A percentile compares a stretch with the other conserved stretches of the same genome.
Conservation (phyloP, 371 early-diverging fungal genomes). For the Amoeboaphelidium occidentale region DNA sequence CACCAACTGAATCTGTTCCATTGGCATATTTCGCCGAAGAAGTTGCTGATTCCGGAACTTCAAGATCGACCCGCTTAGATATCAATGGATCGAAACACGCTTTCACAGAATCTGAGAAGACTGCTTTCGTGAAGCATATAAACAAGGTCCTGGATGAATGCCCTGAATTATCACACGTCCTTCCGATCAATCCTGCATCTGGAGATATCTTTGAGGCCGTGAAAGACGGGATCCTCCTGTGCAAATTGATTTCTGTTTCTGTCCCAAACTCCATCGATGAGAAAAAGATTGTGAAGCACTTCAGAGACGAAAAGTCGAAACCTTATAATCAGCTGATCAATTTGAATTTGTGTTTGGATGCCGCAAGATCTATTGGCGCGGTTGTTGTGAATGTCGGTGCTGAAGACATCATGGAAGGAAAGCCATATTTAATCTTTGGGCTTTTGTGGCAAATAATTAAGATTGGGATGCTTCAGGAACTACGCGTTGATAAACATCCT, state of each 20-base stretch:
- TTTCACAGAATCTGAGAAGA: background rate
- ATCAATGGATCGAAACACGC: background rate
- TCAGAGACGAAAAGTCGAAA: conserved; percentile 17
- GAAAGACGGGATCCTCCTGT: conserved; percentile 4
- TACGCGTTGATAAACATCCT: background rate
- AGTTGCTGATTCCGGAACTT: no score
- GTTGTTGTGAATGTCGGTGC: background rate
- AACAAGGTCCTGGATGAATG: background rate
- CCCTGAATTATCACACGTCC: background rate
- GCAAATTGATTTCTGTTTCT: conserved; percentile 4
- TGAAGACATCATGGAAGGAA: background rate
- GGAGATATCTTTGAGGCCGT: conserved; percentile 9
- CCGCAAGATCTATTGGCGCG: background rate
- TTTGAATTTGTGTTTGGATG: background rate
- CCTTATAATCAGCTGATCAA: background rate
- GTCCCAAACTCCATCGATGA: conserved; percentile 8
- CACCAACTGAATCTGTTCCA: no score
- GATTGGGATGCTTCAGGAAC: background rate
- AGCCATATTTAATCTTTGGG: background rate
- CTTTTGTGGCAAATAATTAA: background rate
- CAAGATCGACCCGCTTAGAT: no score
- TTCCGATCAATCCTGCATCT: background rate
- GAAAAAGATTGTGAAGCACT: background rate
- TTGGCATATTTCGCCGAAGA: no score
- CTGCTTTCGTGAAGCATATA: background rate